A percentile compares a stretch with the other conserved stretches of the same genome.
Conservation (phyloP, 192 early-diverging fungal genomes). For the Coemansia sp. region DNA sequence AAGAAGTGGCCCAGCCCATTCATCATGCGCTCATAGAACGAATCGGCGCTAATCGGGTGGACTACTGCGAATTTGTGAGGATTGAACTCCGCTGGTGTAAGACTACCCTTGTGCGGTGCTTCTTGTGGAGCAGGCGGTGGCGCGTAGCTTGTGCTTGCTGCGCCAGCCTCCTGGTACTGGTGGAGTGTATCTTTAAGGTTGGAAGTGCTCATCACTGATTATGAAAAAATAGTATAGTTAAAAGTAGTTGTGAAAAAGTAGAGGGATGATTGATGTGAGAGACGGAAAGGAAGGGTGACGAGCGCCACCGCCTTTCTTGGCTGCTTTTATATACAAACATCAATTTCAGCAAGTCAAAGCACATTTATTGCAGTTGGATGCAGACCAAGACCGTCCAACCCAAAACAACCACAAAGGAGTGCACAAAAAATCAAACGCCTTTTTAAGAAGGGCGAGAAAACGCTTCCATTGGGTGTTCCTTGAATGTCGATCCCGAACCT, state of each 20-base stretch:
- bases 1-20: constrained; percentile 38
- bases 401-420: no score
- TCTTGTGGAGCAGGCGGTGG: constrained; percentile 12
- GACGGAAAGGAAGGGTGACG: background rate
- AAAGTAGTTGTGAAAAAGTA: background rate
- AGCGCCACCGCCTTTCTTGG: background rate
- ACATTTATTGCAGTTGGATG: no score
- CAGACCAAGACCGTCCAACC: no score
- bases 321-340: background rate
- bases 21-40: constrained; percentile 18
- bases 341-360: no score
- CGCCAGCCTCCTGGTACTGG: constrained; percentile 13
- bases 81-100: constrained; percentile 9
- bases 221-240: background rate
- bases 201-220: background rate
- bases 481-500: no score
- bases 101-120: background rate
- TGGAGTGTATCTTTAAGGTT: constrained; percentile 10
- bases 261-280: background rate
- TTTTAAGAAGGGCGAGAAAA: no score
- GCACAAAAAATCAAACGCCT: no score
- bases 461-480: no score
- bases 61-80: constrained; percentile 22
- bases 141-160: constrained; percentile 18
- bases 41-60: constrained; percentile 8